Base-by-base conservation (phyloP, 139 green algal genomes). In the Chlamydomonas applanata region DNA sequence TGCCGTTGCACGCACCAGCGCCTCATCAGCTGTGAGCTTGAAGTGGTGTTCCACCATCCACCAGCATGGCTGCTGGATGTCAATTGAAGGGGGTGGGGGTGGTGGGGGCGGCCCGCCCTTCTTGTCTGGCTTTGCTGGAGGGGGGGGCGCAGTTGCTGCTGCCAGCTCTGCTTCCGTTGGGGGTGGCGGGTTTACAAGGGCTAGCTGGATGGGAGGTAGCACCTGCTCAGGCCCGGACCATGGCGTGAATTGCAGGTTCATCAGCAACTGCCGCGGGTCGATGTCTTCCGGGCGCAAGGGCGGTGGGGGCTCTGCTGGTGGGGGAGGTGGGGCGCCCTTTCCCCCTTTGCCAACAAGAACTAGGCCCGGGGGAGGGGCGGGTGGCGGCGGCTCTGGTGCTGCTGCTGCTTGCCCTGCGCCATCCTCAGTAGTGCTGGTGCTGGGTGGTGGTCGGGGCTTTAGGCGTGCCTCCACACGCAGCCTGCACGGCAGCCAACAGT, bases 11-110 rank as follows among this genome's bases (percentile, higher is more conserved):
- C 79, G 46, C 40, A 81, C 74, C 2, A 69, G 36, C 19, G 70
- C 62, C 69, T 84, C 79, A 67, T 81, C 74, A 2, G 69, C 62
- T 19, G 32, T 63, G 60, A 84, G 29, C 54, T 75, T 75, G 2
- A 69, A 61, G 56, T 84, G 79, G 46, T 74, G 73, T 74, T 72
- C 62, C 19, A 56, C 16, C n/a, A 25, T 11, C 67, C 67, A 73
- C 44, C 67, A 62, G 67, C 46, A 36, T 3, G n/a, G 30, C 59
- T 22, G n/a, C 24, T 40, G 59, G 11, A 66, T 29, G 11, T 35
- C 59, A 3, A 30, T 22, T 4, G 59, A 16, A 14, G 25, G 11
- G 25, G 59, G n/a, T 22, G 59, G n/a, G n/a, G n/a, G 59, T 9
- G 16, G 54, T 20, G 54, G 16, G 4, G 11, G 16, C 13, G 16